A percentile compares a stretch with the other conserved stretches of the same genome.
Conservation (phyloP, 2,329 filamentous ascomycete genomes). For the Scedosporium apiospermum region DNA sequence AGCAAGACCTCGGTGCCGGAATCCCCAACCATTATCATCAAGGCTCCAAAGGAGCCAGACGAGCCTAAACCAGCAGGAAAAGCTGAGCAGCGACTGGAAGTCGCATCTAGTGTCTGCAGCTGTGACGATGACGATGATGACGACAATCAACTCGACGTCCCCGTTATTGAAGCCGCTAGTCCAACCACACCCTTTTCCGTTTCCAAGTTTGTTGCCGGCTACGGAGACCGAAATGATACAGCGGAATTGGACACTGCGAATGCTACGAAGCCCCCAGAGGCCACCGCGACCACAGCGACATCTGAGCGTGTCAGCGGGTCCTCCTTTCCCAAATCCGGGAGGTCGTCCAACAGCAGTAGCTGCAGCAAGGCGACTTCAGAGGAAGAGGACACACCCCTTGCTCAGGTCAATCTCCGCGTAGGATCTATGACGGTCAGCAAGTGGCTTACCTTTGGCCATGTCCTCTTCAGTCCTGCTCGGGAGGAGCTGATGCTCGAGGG, state of each 20-base stretch:
- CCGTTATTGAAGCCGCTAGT: slow-evolving; percentile 14
- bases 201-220: slow-evolving; percentile 23
- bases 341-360: slow-evolving; percentile 28
- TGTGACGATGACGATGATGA: background rate
- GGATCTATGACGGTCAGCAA: slow-evolving; percentile 80
- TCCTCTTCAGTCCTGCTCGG: slow-evolving; percentile 71
- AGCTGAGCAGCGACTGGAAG: background rate
- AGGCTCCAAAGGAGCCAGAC: background rate
- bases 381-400: slow-evolving; percentile 52
- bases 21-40: slow-evolving; percentile 1
- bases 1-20: background rate
- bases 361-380: slow-evolving; percentile 32
- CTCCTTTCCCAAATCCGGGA: slow-evolving; percentile 23
- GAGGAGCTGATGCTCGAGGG: slow-evolving; percentile 50
- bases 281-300: background rate
- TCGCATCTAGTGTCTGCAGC: slow-evolving; percentile 2
- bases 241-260: slow-evolving; percentile 16
- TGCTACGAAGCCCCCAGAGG: slow-evolving; percentile 13
- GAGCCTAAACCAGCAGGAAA: background rate
- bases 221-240: slow-evolving; percentile 14
- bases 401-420: slow-evolving; percentile 67
- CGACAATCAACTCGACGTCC: background rate
- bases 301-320: background rate
- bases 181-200: slow-evolving; percentile 34
- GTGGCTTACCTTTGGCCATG: slow-evolving; percentile 77